Conservation (phyloP, 2,329 filamentous ascomycete genomes). For the Monilinia laxa region DNA sequence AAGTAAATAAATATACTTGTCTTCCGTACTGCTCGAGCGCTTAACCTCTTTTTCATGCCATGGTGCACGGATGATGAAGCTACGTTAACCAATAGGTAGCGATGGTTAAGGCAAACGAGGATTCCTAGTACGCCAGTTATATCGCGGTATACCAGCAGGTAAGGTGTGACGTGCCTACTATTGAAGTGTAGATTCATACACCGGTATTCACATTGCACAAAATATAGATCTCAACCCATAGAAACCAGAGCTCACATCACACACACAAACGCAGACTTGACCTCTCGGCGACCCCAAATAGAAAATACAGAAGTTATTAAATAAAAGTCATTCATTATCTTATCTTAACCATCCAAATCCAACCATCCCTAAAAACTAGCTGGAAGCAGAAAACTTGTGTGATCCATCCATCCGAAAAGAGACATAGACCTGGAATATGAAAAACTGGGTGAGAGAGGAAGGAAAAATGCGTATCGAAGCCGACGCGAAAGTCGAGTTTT, state of each 20-base stretch:
- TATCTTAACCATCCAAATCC: conserved; percentile 17
- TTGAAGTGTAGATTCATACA: neutral
- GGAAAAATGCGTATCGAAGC: conserved; percentile 2
- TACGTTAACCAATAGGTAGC: no score
- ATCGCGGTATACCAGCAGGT: neutral
- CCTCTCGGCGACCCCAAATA: no score
- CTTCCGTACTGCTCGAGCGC: no score
- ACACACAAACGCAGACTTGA: neutral
- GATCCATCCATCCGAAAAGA: conserved; percentile 13
- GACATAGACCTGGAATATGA: conserved; percentile 4
- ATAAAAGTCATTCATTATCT: conserved; percentile 19
- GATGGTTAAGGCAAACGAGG: no score
- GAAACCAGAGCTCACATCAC: neutral
- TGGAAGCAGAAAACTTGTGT: conserved; percentile 11
- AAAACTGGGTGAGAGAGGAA: conserved; percentile 1
- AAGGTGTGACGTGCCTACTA: neutral
- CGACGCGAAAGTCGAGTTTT: neutral
- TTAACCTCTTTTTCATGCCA: no score
- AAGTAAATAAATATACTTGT: no score
- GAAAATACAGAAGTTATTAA: conserved; percentile 11
- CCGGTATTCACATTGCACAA: neutral
- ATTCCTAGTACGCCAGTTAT: no score
- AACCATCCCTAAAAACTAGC: conserved; percentile 15
- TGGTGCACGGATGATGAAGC: no score
- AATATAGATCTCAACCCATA: neutral